Evolutionary conservation across 2,329 filamentous ascomycete species (phyloP).

Genomic region (Lasiodiplodia hormozganensis): DNA sequence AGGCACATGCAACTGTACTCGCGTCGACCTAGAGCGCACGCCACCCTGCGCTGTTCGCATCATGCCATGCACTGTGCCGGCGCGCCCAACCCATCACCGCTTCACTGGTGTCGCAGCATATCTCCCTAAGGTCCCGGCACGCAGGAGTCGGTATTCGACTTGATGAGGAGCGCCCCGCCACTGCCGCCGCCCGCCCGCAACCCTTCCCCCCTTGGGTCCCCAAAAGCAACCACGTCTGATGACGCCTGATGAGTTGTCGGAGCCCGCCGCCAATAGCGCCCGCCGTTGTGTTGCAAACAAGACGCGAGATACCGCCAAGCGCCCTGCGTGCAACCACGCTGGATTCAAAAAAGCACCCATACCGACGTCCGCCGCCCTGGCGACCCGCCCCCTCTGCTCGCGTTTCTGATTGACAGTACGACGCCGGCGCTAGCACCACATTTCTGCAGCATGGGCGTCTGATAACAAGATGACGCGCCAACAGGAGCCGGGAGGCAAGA

Average conservation of each 20-base stretch:
- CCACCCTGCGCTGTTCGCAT: conserved; percentile 4
- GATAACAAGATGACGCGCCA: conserved; percentile 11
- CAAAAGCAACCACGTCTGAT: neutral
- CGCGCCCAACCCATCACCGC: conserved; percentile 3
- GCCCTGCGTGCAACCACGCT: conserved; percentile 10
- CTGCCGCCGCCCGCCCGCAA: conserved; percentile 3
- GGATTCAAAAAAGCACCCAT: neutral
- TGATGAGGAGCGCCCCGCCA: neutral
- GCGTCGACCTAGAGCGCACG: neutral
- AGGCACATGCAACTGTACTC: conserved; percentile 2
- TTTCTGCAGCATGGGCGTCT: conserved; percentile 9
- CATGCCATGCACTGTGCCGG: conserved; percentile 17
- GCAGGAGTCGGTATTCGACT: neutral
- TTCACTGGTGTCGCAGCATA: conserved; percentile 20
- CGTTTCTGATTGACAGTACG: conserved; percentile 9
- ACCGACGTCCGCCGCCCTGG: neutral
- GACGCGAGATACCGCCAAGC: conserved; percentile 7
- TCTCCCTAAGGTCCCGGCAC: conserved; percentile 1
- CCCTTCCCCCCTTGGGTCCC: neutral
- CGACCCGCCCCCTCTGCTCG: neutral
- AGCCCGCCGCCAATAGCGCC: conserved; percentile 14
- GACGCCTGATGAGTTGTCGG: conserved; percentile 20
- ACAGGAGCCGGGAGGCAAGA: neutral
- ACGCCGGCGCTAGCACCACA: neutral
- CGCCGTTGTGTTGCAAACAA: neutral